phyloP scores from a whole-genome alignment of 768 basidiomycete genomes.

The Chiua virens region DNA sequence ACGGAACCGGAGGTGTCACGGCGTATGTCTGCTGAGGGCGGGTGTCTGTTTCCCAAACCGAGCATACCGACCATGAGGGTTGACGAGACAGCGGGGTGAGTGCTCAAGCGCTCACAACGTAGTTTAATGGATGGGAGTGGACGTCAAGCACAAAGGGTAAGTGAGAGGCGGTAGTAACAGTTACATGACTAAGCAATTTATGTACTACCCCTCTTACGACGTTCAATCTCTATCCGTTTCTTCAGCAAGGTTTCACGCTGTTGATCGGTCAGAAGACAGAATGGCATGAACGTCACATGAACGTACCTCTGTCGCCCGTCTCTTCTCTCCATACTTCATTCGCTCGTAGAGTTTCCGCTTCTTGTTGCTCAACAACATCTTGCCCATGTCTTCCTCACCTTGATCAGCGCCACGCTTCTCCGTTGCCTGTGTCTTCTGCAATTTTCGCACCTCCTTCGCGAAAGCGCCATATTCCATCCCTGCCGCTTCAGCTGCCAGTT shows the following conservation, averaged over 20 bases:
- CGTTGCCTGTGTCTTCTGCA: constrained; percentile 40
- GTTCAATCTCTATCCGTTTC: constrained; percentile 55
- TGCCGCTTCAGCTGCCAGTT: constrained; percentile 88
- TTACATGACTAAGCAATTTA: constrained; percentile 3
- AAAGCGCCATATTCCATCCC: constrained; percentile 81
- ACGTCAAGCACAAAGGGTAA: constrained; percentile 3
- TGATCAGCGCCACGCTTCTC: constrained; percentile 36
- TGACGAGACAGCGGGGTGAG: constrained; percentile 10
- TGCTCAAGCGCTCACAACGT: neutral
- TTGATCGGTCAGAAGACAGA: constrained; percentile 9
- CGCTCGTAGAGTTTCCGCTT: constrained; percentile 91
- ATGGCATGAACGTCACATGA: neutral
- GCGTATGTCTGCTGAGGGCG: constrained; percentile 29
- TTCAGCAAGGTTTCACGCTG: constrained; percentile 64
- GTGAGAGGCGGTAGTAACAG: no score
- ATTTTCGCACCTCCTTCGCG: constrained; percentile 70
- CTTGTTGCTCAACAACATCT: constrained; percentile 98
- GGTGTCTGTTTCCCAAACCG: constrained; percentile 35
- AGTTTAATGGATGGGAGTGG: neutral
- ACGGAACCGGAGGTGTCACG: constrained; percentile 28
- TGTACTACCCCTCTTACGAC: constrained; percentile 29
- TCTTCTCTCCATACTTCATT: constrained; percentile 84
- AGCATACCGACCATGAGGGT: constrained; percentile 37
- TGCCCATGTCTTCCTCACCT: constrained; percentile 83
- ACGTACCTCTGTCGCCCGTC: constrained; percentile 77